Base-by-base conservation (phyloP, 306 rosid species). In the Herpetospermum pedunculosum region DNA sequence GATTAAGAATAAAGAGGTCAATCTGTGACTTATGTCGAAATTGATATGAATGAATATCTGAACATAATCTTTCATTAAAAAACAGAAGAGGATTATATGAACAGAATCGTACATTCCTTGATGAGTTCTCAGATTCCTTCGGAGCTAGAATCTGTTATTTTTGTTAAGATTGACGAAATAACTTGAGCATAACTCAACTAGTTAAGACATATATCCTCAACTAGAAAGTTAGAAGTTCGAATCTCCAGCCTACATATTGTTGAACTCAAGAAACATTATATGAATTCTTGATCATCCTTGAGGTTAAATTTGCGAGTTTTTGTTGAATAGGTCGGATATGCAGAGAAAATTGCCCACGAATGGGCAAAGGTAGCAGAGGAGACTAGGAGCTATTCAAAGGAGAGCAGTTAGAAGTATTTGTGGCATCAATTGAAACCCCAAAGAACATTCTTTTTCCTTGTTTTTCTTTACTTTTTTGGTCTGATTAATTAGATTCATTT, bases 331-430 rank as follows among this genome's bases (percentile, higher is more conserved):
- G 97, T 88, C 29, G 97, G 97, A 50, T 95, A 91, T 77, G 91
- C 96, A 0, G 97, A 95, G 88, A 95, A 91, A 80, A 92, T 95
- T 26, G 87, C 97, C 32, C 84, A 91, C 38, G 97, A 89, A 21
- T 95, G 99, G 97, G 76, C 87, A 26, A 95, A 88, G 79, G 91
- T 95, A 19, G 96, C 84, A 18, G 99, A 95, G 81, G 99, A 95
- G 19, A 91, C 96, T 0, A 74, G 84, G 50, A 79, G 81, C 38
- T 91, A 95, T 71, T 84, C 79, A 32, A 80, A 81, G 53, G 90
- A 87, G 64, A 87, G 80, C 86, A 67, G 81, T 68, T 91, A n/a
- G 87, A 94, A 74, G 30, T 46, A n/a, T 35, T 26, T 55, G 76
- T 48, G 76, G 79, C 26, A 85, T 87, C 85, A 82, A 62, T 63